A percentile compares a stretch with the other conserved stretches of the same genome.
These are phyloP conservation scores for Hyaloscypha hepaticicola DNA, from an alignment of 495 filamentous ascomycete genomes.

Conservation along the genomic window DNA sequence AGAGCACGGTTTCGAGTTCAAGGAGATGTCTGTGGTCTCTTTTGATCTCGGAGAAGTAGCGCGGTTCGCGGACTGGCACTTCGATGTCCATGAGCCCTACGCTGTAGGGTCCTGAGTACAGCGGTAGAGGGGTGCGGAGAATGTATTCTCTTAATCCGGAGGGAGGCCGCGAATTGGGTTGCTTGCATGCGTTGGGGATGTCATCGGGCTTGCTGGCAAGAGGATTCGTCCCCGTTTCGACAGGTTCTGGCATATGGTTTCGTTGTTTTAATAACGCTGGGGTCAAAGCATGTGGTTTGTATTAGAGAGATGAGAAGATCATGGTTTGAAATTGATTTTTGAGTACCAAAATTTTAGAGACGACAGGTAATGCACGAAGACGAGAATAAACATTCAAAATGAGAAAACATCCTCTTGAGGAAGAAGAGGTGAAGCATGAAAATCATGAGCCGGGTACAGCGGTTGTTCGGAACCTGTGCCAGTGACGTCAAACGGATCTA, in stretches of 20 bases:
- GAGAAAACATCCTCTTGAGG: background rate
- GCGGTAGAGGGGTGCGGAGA: slow-evolving; percentile 53
- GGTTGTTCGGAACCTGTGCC: background rate
- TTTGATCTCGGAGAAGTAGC: slow-evolving; percentile 43
- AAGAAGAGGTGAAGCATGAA: background rate
- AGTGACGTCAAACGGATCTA: background rate
- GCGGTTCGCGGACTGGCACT: slow-evolving; percentile 52
- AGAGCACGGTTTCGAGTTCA: slow-evolving; percentile 58
- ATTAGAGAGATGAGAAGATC: background rate
- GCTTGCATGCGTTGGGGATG: slow-evolving; percentile 12
- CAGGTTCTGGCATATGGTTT: background rate
- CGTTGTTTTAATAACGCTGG: background rate
- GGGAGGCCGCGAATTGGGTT: slow-evolving; percentile 24
- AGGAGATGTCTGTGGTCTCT: slow-evolving; percentile 40
- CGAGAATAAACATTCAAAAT: background rate
- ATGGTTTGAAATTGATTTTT: background rate
- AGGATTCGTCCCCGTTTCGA: background rate
- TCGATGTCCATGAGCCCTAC: slow-evolving; percentile 67
- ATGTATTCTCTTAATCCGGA: slow-evolving; percentile 36
- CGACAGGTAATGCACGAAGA: background rate
- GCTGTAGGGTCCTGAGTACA: slow-evolving; percentile 58
- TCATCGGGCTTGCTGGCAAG: slow-evolving; percentile 7
- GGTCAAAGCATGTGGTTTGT: background rate
- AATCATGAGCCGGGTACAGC: background rate
- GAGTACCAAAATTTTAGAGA: background rate